A percentile compares a stretch with the other conserved stretches of the same genome.
Conservation (phyloP, 495 filamentous ascomycete species). For the Podospora comata region DNA sequence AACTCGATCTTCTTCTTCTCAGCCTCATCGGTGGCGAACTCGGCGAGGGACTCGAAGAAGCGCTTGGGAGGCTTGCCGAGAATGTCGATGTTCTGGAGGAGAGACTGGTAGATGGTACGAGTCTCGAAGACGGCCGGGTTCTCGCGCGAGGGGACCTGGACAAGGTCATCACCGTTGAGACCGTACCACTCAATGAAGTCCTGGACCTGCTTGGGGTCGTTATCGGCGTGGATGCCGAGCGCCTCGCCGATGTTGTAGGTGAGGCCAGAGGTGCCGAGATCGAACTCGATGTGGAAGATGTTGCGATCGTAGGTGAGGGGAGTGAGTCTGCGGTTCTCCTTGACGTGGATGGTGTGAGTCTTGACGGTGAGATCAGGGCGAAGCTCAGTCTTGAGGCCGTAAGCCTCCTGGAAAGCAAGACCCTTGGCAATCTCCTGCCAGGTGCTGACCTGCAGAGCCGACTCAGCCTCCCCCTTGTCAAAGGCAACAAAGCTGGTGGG, state of each 20-base stretch:
- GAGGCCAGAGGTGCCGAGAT: slow-evolving; percentile 83
- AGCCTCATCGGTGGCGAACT: slow-evolving; percentile 75
- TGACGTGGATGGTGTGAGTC: slow-evolving; percentile 83
- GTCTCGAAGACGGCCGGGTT: slow-evolving; percentile 73
- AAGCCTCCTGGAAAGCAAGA: slow-evolving; percentile 92
- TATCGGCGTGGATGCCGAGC: slow-evolving; percentile 94
- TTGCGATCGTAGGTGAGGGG: slow-evolving; percentile 90
- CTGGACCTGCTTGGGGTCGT: slow-evolving; percentile 71
- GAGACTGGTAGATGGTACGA: slow-evolving; percentile 87
- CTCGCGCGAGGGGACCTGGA: slow-evolving; percentile 87
- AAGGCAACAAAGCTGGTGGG: slow-evolving; percentile 79
- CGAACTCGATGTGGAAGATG: slow-evolving; percentile 99
- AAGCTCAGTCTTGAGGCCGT: slow-evolving; percentile 65
- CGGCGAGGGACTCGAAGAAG: slow-evolving; percentile 90
- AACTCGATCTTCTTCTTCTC: slow-evolving; percentile 78
- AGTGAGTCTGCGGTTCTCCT: slow-evolving; percentile 92
- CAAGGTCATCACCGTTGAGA: slow-evolving; percentile 73
- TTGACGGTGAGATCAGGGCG: slow-evolving; percentile 82
- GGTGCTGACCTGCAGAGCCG: slow-evolving; percentile 60
- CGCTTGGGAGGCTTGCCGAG: slow-evolving; percentile 95
- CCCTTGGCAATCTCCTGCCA: slow-evolving; percentile 84
- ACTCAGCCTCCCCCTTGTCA: slow-evolving; percentile 70
- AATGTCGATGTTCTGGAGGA: slow-evolving; percentile 93
- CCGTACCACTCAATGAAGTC: slow-evolving; percentile 90
- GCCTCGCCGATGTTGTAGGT: slow-evolving; percentile 97